Evolutionary conservation across 345 rosid species (phyloP).

Genomic region (Dipteronia dyeriana): DNA sequence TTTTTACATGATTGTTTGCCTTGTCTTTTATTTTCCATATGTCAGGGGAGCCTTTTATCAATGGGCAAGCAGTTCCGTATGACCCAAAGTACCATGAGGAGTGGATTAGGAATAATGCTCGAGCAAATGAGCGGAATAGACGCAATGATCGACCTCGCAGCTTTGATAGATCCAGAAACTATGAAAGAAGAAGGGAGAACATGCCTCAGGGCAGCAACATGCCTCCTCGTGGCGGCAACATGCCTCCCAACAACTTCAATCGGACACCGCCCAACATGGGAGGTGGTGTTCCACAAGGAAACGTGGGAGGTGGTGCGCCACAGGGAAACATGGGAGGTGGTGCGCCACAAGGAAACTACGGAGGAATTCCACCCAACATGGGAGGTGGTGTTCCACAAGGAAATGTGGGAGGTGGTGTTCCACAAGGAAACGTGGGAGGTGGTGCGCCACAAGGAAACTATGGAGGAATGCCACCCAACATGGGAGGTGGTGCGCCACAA

Average conservation of each 20-base stretch:
- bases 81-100: slow-evolving; percentile 97
- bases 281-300: slow-evolving; percentile 30
- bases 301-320: slow-evolving; percentile 30
- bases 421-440: slow-evolving; percentile 32
- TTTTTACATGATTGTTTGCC: background rate
- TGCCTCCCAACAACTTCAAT: slow-evolving; percentile 29
- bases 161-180: slow-evolving; percentile 80
- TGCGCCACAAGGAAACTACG: slow-evolving; percentile 23
- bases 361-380: slow-evolving; percentile 31
- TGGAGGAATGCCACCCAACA: slow-evolving; percentile 31
- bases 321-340: slow-evolving; percentile 31
- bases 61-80: slow-evolving; percentile 94
- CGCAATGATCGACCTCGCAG: slow-evolving; percentile 83
- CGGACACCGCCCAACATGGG: slow-evolving; percentile 34
- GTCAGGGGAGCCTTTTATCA: slow-evolving; percentile 91
- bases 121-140: slow-evolving; percentile 87
- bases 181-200: slow-evolving; percentile 89
- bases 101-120: slow-evolving; percentile 90
- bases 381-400: slow-evolving; percentile 28
- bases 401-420: slow-evolving; percentile 29
- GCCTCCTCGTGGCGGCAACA: slow-evolving; percentile 28
- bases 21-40: slow-evolving; percentile 1
- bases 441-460: slow-evolving; percentile 21
- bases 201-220: slow-evolving; percentile 30
- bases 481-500: slow-evolving; percentile 28